Base-by-base conservation (phyloP, 225 moss, liverwort and hornwort genomes). In the Marchantia paleacea region DNA sequence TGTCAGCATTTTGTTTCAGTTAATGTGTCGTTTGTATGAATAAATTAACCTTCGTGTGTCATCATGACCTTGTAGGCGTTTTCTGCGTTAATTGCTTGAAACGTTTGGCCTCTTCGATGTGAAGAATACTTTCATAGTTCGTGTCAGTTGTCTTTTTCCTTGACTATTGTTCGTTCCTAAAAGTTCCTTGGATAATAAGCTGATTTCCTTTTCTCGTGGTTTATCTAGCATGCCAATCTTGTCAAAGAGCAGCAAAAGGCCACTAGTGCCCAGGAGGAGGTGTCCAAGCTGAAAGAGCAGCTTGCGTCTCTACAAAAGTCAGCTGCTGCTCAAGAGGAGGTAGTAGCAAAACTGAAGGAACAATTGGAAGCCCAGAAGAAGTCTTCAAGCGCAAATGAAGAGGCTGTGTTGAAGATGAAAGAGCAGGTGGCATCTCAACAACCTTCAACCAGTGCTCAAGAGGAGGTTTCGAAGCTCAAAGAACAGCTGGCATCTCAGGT, bases 401-500 rank as follows among this genome's bases (percentile, higher is more conserved):
- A 78, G 50, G 64, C 19, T n/a, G 63, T 78, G 20, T 15, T n/a
- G 19, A 78, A 78, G 30, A 12, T 78, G 49, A 50, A 52, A 64
- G 65, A 78, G 39, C 64, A 51, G 50, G 25, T 78, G 51, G 58
- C 57, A 22, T 39, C 78, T 52, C 68, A 54, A 31, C 69, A 54
- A 58, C 19, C 52, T 3, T 80, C 77, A 29, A 20, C 63, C 4
- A 63, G 53, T 60, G 58, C 30, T 52, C 66, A 75, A 47, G 83
- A 81, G 64, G 86, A 81, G 24, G 16, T 83, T 39, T 75, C 75
- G 12, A 79, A 83, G 76, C 83, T 86, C 10, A 83, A 86, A 72
- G 83, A 86, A 70, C 72, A 84, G 79, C 72, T 87, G 53, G 79
- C 81, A 64, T 51, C 83, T 52, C 81, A 87, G 84, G 87, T 84